Evolutionary conservation across 1,139 yeast species (phyloP), one percentile per base, ranked within the genome.

Genomic region (Debaryomyces sp.): DNA sequence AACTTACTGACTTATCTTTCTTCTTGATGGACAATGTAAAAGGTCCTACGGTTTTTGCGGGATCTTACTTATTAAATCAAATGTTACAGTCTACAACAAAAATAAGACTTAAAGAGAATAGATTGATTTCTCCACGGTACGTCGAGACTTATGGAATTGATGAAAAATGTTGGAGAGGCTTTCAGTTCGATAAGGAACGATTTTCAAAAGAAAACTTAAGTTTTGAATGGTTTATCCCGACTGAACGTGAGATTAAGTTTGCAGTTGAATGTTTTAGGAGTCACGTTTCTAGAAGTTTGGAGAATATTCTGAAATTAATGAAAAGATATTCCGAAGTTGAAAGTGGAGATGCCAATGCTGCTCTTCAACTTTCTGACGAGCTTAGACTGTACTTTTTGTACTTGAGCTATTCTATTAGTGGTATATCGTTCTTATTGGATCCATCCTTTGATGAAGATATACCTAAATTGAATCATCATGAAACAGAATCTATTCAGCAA

Each of bases 221-320:
- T 0, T 84, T 90, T 56, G 71, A 77, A 1, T 94, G 99, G 99
- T 90, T 85, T 60, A 64, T 78, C 0, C 97, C 98, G 0, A 60
- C 73, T 0, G 68, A 68, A 3, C 69, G 62, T 3, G 92, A 87
- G 48, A 72, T 90, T 1, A 71, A 70, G 1, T 81, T 81, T 60
- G 92, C 96, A 0, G 77, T 84, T 9, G 77, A 80, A 7, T 67
- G 83, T 26, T 87, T 87, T 58, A 80, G 78, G 30, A 67, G 63
- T 4, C 79, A 86, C 47, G 75, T 82, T 0, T 58, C 74, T 0
- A 71, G 66, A 40, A 67, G 82, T 7, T 66, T 84, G 38, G 62
- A 66, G 0, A 73, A 73, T 33, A 66, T 85, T 27, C 77, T 72
- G 57, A 51, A 58, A 1, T 54, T 77, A 17, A 73, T 80, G 67